Conservation (phyloP, 257 asterid species). For the Penstemon eatonii region DNA sequence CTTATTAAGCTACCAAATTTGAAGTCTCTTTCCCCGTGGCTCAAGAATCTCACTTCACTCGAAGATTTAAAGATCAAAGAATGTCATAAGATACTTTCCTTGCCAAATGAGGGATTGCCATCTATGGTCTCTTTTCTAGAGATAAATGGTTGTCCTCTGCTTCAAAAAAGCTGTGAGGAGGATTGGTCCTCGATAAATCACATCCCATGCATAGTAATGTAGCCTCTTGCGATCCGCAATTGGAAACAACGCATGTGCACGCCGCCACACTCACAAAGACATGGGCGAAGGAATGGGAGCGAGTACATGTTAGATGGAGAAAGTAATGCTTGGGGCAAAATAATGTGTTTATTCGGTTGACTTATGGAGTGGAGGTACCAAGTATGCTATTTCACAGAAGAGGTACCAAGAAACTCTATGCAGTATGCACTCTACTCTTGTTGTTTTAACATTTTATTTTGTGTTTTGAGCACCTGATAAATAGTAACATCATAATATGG, state of each 20-base stretch:
- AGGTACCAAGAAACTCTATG: too few relatives aligned
- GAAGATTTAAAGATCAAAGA: slow-evolving; percentile 49
- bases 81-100: slow-evolving; percentile 36
- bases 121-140: slow-evolving; percentile 47
- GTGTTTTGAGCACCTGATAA: too few relatives aligned
- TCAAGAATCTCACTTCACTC: slow-evolving; percentile 48
- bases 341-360: too few relatives aligned
- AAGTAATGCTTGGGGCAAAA: too few relatives aligned
- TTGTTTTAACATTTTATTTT: too few relatives aligned
- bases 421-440: too few relatives aligned
- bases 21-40: slow-evolving; percentile 52
- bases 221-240: slow-evolving; percentile 12
- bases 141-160: slow-evolving; percentile 46
- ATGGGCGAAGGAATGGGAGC: too few relatives aligned
- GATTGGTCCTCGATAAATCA: slow-evolving; percentile 47
- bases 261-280: too few relatives aligned
- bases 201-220: slow-evolving; percentile 56
- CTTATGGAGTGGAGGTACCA: too few relatives aligned
- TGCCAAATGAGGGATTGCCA: slow-evolving; percentile 48
- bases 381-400: too few relatives aligned
- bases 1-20: slow-evolving; percentile 34
- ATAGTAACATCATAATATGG: too few relatives aligned
- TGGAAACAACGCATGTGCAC: background rate
- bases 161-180: slow-evolving; percentile 33
- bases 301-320: too few relatives aligned